phyloP scores from a whole-genome alignment of 2,329 filamentous ascomycete genomes.

The Diaporthe nobilis region DNA sequence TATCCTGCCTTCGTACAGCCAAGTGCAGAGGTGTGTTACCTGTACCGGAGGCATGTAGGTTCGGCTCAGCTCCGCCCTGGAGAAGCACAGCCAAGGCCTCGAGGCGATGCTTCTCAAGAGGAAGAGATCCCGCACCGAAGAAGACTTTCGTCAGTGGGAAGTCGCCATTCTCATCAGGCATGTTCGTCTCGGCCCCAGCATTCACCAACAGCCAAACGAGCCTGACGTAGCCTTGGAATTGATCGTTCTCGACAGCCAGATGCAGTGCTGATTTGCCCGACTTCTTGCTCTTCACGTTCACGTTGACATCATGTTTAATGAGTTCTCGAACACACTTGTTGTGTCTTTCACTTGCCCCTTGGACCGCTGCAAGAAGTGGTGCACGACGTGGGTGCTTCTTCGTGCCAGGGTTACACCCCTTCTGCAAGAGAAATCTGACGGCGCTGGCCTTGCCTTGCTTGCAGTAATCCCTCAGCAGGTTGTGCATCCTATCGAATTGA shows the following conservation, averaged over 20 bases:
- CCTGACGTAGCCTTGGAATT: constrained; percentile 43
- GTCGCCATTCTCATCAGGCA: constrained; percentile 36
- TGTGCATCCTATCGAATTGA: constrained; percentile 18
- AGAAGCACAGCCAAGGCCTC: constrained; percentile 37
- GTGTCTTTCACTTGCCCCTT: constrained; percentile 38
- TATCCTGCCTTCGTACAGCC: constrained; percentile 37
- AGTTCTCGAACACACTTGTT: constrained; percentile 43
- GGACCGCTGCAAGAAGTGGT: constrained; percentile 38
- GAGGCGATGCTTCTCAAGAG: constrained; percentile 31
- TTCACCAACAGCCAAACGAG: constrained; percentile 42
- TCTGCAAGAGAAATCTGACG: constrained; percentile 37
- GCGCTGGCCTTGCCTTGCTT: constrained; percentile 31
- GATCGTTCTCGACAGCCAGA: constrained; percentile 38
- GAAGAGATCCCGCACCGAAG: constrained; percentile 23
- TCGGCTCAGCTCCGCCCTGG: constrained; percentile 33
- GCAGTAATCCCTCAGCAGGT: constrained; percentile 31
- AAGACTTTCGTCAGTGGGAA: constrained; percentile 37
- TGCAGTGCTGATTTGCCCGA: constrained; percentile 42
- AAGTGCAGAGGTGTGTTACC: constrained; percentile 36
- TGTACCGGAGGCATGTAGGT: constrained; percentile 35
- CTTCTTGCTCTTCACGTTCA: constrained; percentile 35
- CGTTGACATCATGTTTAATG: constrained; percentile 38
- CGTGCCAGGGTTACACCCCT: constrained; percentile 26
- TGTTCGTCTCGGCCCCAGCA: constrained; percentile 25
- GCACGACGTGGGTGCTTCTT: constrained; percentile 10